Evolutionary conservation across 2,329 filamentous ascomycete genomes (phyloP).

Genomic region (Alternaria sp.): DNA sequence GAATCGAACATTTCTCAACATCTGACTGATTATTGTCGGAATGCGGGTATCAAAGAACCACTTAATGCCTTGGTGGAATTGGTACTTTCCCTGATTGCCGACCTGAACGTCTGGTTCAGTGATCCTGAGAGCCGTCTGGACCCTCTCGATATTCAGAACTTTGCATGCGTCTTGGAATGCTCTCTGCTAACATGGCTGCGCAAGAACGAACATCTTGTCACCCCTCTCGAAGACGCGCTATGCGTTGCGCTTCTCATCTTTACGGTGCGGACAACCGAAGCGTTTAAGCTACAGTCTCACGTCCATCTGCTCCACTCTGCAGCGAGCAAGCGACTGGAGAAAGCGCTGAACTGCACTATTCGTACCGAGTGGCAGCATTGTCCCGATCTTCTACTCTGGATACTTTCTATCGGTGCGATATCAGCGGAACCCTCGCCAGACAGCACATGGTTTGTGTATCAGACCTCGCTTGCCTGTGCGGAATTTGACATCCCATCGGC

Average conservation of each 20-base stretch:
- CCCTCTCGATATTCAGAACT: slow-evolving; percentile 47
- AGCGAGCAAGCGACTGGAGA: slow-evolving; percentile 43
- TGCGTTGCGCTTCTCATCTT: slow-evolving; percentile 47
- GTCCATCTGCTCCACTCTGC: slow-evolving; percentile 38
- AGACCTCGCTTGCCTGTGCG: slow-evolving; percentile 39
- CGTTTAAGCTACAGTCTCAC: slow-evolving; percentile 33
- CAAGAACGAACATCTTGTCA: slow-evolving; percentile 31
- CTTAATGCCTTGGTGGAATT: slow-evolving; percentile 37
- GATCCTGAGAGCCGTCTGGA: slow-evolving; percentile 40
- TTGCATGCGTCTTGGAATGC: slow-evolving; percentile 42
- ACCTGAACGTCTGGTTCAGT: slow-evolving; percentile 44
- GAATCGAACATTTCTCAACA: slow-evolving; percentile 35
- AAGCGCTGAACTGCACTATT: slow-evolving; percentile 43
- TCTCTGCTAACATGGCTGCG: slow-evolving; percentile 41
- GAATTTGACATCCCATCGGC: slow-evolving; percentile 39
- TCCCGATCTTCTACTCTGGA: slow-evolving; percentile 47
- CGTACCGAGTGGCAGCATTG: slow-evolving; percentile 38
- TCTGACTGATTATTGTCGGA: slow-evolving; percentile 37
- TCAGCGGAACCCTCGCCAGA: slow-evolving; percentile 42
- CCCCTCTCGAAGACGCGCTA: slow-evolving; percentile 44
- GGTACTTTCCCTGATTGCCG: slow-evolving; percentile 41
- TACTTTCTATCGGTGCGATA: slow-evolving; percentile 44
- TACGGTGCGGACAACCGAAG: slow-evolving; percentile 44
- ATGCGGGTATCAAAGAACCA: slow-evolving; percentile 36
- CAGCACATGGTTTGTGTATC: slow-evolving; percentile 42